These are phyloP conservation scores for Castanea sativa DNA, from an alignment of 306 rosid species.

Conservation along the genomic window DNA sequence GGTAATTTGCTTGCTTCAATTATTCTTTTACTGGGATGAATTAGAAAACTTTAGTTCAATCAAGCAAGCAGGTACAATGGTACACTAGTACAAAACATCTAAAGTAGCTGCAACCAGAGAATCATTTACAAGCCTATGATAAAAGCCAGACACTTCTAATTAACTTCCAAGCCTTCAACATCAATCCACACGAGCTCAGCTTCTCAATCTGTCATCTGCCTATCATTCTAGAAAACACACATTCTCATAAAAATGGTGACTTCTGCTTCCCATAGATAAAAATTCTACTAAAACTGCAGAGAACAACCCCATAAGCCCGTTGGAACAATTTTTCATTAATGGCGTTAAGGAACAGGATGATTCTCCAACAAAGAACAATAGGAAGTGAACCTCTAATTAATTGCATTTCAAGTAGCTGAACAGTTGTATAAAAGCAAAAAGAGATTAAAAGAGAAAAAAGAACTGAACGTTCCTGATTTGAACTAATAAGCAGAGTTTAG, in stretches of 20 bases:
- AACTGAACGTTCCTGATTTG: background rate
- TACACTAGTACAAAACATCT: no score
- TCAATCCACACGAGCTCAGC: background rate
- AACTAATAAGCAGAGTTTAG: background rate
- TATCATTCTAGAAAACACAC: background rate
- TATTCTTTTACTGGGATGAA: background rate
- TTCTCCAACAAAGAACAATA: background rate
- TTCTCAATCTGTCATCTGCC: no score
- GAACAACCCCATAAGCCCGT: no score
- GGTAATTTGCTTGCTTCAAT: constrained; percentile 23
- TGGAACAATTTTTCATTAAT: background rate
- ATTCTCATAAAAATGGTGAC: background rate
- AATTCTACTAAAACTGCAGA: background rate
- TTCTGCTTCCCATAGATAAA: background rate
- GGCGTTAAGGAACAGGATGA: background rate
- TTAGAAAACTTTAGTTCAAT: background rate
- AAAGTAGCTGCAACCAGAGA: no score
- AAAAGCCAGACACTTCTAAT: background rate
- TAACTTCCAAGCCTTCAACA: background rate
- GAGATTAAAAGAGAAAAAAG: background rate
- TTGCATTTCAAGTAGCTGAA: background rate
- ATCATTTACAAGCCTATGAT: background rate
- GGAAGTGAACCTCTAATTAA: background rate
- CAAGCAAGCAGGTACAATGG: background rate
- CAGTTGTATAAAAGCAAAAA: background rate